Percentiles rank a stretch among this genome's conserved stretches.
These are phyloP conservation scores for Albugo laibachii DNA, from an alignment of 352 stramenopile species.

Conservation along the genomic window DNA sequence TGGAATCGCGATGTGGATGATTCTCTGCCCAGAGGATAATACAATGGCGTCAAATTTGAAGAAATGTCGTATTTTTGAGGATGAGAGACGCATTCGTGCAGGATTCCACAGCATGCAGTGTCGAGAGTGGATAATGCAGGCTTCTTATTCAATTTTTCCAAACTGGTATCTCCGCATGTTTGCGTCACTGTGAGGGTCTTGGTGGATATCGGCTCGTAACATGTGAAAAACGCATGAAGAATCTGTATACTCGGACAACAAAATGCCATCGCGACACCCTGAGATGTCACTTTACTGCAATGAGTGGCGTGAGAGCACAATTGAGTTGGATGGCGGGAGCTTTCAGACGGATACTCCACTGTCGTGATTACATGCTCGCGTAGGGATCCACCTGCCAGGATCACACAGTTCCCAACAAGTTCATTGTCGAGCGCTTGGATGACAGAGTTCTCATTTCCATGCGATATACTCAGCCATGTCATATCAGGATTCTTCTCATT, in stretches of 20 bases:
- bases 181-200: slow-evolving; percentile 50
- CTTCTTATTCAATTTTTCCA: slow-evolving; percentile 32
- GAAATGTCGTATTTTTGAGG: slow-evolving; percentile 48
- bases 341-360: too few species aligned
- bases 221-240: slow-evolving; percentile 55
- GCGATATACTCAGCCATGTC: slow-evolving; percentile 41
- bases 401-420: background rate
- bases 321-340: too few species aligned
- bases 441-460: slow-evolving; percentile 45
- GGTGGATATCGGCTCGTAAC: slow-evolving; percentile 50
- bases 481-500: slow-evolving; percentile 17
- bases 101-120: slow-evolving; percentile 47
- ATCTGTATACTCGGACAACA: slow-evolving; percentile 67
- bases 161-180: slow-evolving; percentile 11
- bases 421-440: slow-evolving; percentile 47
- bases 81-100: slow-evolving; percentile 35
- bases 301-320: too few species aligned
- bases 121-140: slow-evolving; percentile 50
- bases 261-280: slow-evolving; percentile 51
- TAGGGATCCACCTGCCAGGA: background rate
- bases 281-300: slow-evolving; percentile 22
- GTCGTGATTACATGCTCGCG: background rate
- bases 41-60: slow-evolving; percentile 36
- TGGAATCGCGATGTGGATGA: slow-evolving; percentile 19
- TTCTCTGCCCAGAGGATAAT: slow-evolving; percentile 41